A percentile compares a stretch with the other conserved stretches of the same genome.
These are phyloP conservation scores for Penicillium sp. DNA, from an alignment of 2,329 filamentous ascomycete genomes.

Conservation along the genomic window DNA sequence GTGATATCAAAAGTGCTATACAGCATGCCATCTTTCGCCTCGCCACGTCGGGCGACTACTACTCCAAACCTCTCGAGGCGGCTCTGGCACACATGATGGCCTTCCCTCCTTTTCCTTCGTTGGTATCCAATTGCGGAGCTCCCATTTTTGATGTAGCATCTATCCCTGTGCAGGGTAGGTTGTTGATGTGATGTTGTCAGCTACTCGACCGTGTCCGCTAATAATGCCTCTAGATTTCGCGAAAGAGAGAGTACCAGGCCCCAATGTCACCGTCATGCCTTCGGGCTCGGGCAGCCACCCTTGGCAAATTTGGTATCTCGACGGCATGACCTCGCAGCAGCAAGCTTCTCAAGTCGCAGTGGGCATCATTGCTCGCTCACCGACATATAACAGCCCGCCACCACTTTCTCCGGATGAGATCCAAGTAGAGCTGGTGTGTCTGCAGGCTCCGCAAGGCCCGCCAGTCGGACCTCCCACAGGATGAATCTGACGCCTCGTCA, in stretches of 20 bases:
- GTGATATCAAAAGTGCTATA: constrained; percentile 32
- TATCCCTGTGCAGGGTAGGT: constrained; percentile 38
- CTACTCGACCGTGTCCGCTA: neutral
- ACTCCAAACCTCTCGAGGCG: constrained; percentile 32
- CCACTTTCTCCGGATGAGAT: constrained; percentile 32
- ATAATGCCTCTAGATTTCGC: constrained; percentile 33
- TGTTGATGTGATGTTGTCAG: neutral
- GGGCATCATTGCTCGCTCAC: constrained; percentile 38
- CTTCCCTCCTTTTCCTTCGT: constrained; percentile 25
- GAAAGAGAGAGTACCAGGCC: constrained; percentile 30
- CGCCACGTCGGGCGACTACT: constrained; percentile 27
- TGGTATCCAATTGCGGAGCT: constrained; percentile 31
- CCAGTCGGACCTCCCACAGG: constrained; percentile 24
- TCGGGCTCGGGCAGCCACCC: constrained; percentile 31
- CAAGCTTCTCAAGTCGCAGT: constrained; percentile 41
- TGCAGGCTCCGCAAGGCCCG: constrained; percentile 41
- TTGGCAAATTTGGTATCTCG: constrained; percentile 42
- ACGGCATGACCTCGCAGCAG: constrained; percentile 33
- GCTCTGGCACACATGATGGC: constrained; percentile 32
- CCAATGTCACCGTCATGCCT: constrained; percentile 30
- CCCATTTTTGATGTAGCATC: constrained; percentile 35
- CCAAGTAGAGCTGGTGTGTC: constrained; percentile 38
- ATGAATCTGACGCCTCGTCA: constrained; percentile 10
- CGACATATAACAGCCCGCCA: constrained; percentile 29
- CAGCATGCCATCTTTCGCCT: constrained; percentile 31